Percentiles rank a stretch among this genome's conserved stretches.
Evolutionary conservation across 495 filamentous ascomycete genomes (phyloP).

Genomic region (Aspergillus homomorphus): DNA sequence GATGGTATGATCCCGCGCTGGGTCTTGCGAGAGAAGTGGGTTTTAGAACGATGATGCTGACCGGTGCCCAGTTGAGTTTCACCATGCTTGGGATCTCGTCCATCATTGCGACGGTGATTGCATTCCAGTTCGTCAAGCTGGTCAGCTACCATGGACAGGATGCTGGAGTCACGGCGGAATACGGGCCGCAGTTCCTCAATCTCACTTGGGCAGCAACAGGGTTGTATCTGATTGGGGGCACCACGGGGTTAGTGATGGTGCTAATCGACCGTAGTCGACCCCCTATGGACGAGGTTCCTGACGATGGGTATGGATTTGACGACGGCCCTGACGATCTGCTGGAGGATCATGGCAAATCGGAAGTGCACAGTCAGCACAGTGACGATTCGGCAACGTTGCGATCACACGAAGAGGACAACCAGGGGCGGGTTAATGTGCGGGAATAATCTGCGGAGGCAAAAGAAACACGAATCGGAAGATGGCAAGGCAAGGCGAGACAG

Average conservation of each 20-base stretch:
- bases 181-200: conserved; percentile 54
- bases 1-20: conserved; percentile 29
- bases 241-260: conserved; percentile 27
- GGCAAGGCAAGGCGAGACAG: neutral
- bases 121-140: conserved; percentile 53
- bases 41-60: neutral
- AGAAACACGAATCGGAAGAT: neutral
- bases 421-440: neutral
- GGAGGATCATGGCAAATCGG: neutral
- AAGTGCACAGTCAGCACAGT: neutral
- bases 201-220: conserved; percentile 59
- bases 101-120: conserved; percentile 58
- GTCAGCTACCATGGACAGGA: conserved; percentile 57
- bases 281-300: conserved; percentile 1
- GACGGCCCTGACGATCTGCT: neutral
- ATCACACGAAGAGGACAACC: neutral
- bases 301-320: neutral
- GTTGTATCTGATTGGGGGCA: conserved; percentile 43
- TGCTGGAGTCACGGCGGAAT: conserved; percentile 49
- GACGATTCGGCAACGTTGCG: neutral
- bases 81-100: conserved; percentile 57
- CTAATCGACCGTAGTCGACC: conserved; percentile 22
- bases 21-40: neutral
- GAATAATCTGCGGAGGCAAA: neutral
- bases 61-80: conserved; percentile 38